Evolutionary conservation across 2,329 filamentous ascomycete species (phyloP).

Genomic region (Stagonosporopsis vannaccii): DNA sequence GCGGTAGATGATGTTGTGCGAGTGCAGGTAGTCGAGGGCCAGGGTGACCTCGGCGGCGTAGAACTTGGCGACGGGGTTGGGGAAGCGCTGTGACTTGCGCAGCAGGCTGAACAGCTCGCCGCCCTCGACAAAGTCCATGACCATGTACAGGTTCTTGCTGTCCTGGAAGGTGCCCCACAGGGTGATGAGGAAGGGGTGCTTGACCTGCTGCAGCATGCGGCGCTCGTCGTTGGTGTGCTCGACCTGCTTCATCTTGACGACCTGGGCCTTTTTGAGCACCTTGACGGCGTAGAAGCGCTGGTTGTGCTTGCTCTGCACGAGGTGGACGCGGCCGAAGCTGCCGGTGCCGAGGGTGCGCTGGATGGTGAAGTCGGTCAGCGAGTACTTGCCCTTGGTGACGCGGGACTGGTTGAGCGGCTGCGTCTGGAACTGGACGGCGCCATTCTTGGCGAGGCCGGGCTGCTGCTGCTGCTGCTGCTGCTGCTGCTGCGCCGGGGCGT

Average conservation of each 20-base stretch:
- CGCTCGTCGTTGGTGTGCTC: conserved; percentile 99
- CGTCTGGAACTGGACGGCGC: conserved; percentile 47
- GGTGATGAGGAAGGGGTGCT: conserved; percentile 97
- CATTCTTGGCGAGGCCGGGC: neutral
- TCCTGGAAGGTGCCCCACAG: conserved; percentile 99
- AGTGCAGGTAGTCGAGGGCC: conserved; percentile 93
- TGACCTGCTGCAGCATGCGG: conserved; percentile 93
- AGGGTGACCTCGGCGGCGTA: conserved; percentile 97
- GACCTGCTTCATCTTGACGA: conserved; percentile 99
- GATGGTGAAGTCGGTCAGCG: conserved; percentile 86
- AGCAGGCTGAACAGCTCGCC: conserved; percentile 96
- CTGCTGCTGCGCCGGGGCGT: conserved; percentile 5
- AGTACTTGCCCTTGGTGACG: conserved; percentile 97
- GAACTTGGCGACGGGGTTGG: conserved; percentile 98
- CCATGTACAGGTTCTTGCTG: conserved; percentile 96
- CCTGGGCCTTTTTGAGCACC: conserved; percentile 96
- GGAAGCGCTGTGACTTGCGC: conserved; percentile 95
- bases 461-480: conserved; percentile 1
- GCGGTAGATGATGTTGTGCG: conserved; percentile 95
- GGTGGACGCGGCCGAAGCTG: conserved; percentile 94
- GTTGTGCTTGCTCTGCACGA: conserved; percentile 98
- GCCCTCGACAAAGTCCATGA: conserved; percentile 99
- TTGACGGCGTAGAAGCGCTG: conserved; percentile 98
- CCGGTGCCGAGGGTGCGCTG: conserved; percentile 93
- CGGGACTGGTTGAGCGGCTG: conserved; percentile 56